phyloP scores from a whole-genome alignment of 306 rosid genomes.

The Dalbergia cultrata region DNA sequence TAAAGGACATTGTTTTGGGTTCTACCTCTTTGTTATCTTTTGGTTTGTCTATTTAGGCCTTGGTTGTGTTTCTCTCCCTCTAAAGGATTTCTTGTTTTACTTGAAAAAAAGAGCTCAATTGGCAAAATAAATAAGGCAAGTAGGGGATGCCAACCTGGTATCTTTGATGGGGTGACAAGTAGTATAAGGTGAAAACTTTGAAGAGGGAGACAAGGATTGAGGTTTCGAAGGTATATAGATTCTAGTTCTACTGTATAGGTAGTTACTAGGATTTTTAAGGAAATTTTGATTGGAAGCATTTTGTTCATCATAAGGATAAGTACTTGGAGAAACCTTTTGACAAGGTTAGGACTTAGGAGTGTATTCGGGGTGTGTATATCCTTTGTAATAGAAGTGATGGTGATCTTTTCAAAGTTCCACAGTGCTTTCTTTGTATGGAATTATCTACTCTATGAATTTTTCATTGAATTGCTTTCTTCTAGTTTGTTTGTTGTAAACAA shows the following conservation, averaged over 20 bases:
- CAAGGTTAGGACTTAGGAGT: neutral
- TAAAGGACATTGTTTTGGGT: no score
- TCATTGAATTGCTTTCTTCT: constrained; percentile 22
- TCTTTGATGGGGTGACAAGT: neutral
- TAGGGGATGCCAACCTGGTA: neutral
- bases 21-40: no score
- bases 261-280: neutral
- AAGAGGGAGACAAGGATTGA: neutral
- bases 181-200: no score
- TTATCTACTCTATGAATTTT: constrained; percentile 2
- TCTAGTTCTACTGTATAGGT: neutral
- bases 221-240: constrained; percentile 10
- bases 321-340: neutral
- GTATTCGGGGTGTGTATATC: neutral
- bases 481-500: constrained; percentile 19
- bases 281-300: constrained; percentile 18
- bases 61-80: constrained; percentile 15
- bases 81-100: neutral
- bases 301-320: constrained; percentile 8
- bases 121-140: constrained; percentile 1
- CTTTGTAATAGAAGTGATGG: neutral
- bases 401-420: neutral
- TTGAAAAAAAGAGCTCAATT: neutral
- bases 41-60: neutral
- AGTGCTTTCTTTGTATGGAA: neutral